phyloP scores from a whole-genome alignment of 1,284 basidiomycete genomes.

The Trichosporon coremiiforme region DNA sequence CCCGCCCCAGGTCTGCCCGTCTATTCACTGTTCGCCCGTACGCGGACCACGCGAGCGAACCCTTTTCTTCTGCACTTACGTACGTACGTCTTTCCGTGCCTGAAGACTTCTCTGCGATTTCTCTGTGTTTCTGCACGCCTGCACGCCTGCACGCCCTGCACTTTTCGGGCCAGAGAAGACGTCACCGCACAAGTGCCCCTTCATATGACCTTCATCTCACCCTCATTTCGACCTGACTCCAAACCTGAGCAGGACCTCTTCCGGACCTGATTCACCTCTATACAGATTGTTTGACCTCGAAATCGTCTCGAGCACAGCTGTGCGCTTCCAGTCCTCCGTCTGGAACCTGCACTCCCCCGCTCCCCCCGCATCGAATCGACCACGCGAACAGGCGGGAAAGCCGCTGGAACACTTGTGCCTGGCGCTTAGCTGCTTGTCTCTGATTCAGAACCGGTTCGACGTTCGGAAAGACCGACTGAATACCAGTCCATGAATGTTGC shows the following conservation, averaged over 20 bases:
- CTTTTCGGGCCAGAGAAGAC: conserved; percentile 5
- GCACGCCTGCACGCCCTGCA: too few relatives aligned
- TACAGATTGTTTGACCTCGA: not conserved
- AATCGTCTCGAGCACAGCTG: not conserved
- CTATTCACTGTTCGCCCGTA: not conserved
- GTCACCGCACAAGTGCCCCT: not conserved
- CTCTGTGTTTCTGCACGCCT: not conserved
- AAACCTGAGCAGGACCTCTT: too few relatives aligned
- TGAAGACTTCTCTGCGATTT: not conserved
- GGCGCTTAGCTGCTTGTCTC: not conserved
- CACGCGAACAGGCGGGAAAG: not conserved
- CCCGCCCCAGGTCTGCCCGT: not conserved
- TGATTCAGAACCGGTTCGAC: too few relatives aligned
- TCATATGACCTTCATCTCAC: too few relatives aligned
- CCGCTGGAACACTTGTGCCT: not conserved
- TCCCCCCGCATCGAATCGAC: not conserved
- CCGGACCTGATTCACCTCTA: not conserved
- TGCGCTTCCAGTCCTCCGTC: not conserved
- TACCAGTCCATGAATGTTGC: not conserved
- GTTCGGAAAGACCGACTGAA: not conserved
- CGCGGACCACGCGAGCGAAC: not conserved
- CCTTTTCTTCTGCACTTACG: too few relatives aligned
- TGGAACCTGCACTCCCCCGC: too few relatives aligned
- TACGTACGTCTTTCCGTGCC: not conserved
- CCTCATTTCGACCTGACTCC: not conserved